Evolutionary conservation across 2,329 filamentous ascomycete species (phyloP).

Genomic region (Xylaria sp.): DNA sequence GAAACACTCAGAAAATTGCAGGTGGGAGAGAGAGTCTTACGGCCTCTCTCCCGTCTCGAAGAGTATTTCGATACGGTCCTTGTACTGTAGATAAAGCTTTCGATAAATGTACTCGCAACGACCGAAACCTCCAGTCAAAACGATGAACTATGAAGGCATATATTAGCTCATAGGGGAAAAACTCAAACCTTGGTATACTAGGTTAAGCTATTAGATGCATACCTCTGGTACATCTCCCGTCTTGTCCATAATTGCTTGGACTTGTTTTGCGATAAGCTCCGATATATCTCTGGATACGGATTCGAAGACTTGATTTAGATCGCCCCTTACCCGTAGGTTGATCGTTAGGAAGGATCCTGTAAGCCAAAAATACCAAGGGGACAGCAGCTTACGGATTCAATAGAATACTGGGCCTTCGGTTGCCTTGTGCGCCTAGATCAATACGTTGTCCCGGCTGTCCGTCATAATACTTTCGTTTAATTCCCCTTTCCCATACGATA

Average conservation of each 20-base stretch:
- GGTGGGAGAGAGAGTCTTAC: conserved; percentile 1
- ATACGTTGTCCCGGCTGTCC: conserved; percentile 3
- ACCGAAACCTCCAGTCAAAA: conserved; percentile 26
- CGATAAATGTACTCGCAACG: conserved; percentile 22
- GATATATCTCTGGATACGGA: conserved; percentile 14
- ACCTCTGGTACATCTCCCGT: conserved; percentile 11
- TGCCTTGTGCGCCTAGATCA: conserved; percentile 17
- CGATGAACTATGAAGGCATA: conserved; percentile 18
- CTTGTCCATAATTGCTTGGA: not conserved
- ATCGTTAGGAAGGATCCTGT: not conserved
- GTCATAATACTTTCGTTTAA: conserved; percentile 24
- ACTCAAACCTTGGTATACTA: not conserved
- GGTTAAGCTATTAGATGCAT: not conserved
- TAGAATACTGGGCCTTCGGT: not conserved
- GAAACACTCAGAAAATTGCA: not conserved
- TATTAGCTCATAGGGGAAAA: not conserved
- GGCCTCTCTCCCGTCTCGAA: conserved; percentile 5
- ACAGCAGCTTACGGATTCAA: conserved; percentile 10
- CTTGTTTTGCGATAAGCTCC: conserved; percentile 14
- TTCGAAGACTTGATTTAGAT: conserved; percentile 22
- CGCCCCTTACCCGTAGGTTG: not conserved
- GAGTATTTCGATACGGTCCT: conserved; percentile 9
- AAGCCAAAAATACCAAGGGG: not conserved
- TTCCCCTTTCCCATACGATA: conserved; percentile 21
- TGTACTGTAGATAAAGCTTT: not conserved